Conservation (phyloP, 805 yeast species). For the Teunomyces panamensis region DNA sequence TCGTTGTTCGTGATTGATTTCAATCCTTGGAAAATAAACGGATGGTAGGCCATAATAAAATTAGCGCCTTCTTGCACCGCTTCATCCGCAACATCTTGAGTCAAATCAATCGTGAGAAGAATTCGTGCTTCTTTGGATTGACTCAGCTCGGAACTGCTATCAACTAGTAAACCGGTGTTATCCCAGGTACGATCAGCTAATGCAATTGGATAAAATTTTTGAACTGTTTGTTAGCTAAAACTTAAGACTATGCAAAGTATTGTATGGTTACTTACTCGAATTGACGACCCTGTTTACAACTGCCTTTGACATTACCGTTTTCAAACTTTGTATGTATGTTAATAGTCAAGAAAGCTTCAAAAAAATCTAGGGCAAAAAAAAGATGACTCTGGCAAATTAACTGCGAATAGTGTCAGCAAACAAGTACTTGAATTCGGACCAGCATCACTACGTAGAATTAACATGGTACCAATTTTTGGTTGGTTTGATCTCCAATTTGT, state of each 20-base stretch:
- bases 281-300: conserved; percentile 41
- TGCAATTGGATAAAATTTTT: conserved; percentile 73
- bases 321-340: neutral
- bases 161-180: conserved; percentile 88
- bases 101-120: conserved; percentile 80
- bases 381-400: neutral
- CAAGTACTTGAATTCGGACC: too few species aligned
- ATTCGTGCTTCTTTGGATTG: conserved; percentile 24
- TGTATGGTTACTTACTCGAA: conserved; percentile 33
- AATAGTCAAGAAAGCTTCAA: neutral
- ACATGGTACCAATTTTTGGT: too few species aligned
- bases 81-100: conserved; percentile 79
- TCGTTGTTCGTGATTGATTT: conserved; percentile 61
- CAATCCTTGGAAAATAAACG: conserved; percentile 88
- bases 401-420: neutral
- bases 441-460: too few species aligned
- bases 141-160: conserved; percentile 43
- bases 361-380: neutral
- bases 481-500: too few species aligned
- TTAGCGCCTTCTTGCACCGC: conserved; percentile 58
- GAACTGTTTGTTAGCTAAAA: conserved; percentile 39
- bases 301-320: conserved; percentile 34
- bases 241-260: conserved; percentile 17
- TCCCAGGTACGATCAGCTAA: conserved; percentile 93
- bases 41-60: conserved; percentile 81